Percentiles rank a stretch among this genome's conserved stretches.
Conservation (phyloP, 2,329 filamentous ascomycete species). For the Corynespora cassiicola region DNA sequence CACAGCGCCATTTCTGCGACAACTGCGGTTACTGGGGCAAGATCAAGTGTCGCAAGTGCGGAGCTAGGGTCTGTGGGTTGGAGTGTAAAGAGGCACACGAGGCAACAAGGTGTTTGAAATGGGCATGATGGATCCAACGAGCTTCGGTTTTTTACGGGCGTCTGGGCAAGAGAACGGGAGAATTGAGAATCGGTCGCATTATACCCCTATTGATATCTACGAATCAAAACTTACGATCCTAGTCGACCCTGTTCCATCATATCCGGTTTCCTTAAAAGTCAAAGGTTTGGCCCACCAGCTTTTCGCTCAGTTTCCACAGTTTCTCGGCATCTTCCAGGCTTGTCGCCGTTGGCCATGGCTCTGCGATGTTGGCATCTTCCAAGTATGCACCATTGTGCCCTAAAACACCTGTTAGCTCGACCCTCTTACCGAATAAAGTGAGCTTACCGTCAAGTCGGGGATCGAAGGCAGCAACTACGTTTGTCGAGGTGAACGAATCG, state of each 20-base stretch:
- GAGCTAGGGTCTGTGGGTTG: slow-evolving; percentile 77
- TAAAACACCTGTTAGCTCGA: too few species aligned
- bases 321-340: slow-evolving; percentile 31
- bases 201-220: too few species aligned
- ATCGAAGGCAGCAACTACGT: slow-evolving; percentile 40
- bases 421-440: too few species aligned
- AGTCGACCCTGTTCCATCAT: background rate
- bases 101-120: slow-evolving; percentile 65
- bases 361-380: slow-evolving; percentile 27
- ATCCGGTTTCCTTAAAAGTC: slow-evolving; percentile 18
- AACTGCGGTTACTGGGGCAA: slow-evolving; percentile 84
- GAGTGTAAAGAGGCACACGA: slow-evolving; percentile 76
- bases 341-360: slow-evolving; percentile 24
- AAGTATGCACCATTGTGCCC: slow-evolving; percentile 34
- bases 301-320: slow-evolving; percentile 42
- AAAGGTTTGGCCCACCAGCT: slow-evolving; percentile 36
- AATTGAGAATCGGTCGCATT: background rate
- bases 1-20: slow-evolving; percentile 72
- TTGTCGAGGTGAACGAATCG: slow-evolving; percentile 37
- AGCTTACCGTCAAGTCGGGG: slow-evolving; percentile 19
- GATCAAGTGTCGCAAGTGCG: slow-evolving; percentile 78
- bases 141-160: background rate
- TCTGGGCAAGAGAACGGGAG: background rate
- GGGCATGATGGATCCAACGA: slow-evolving; percentile 28
- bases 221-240: too few species aligned